Percentiles rank a stretch among this genome's conserved stretches.
Evolutionary conservation across 805 yeast genomes (phyloP).

Genomic region (Yarrowia bubula): DNA sequence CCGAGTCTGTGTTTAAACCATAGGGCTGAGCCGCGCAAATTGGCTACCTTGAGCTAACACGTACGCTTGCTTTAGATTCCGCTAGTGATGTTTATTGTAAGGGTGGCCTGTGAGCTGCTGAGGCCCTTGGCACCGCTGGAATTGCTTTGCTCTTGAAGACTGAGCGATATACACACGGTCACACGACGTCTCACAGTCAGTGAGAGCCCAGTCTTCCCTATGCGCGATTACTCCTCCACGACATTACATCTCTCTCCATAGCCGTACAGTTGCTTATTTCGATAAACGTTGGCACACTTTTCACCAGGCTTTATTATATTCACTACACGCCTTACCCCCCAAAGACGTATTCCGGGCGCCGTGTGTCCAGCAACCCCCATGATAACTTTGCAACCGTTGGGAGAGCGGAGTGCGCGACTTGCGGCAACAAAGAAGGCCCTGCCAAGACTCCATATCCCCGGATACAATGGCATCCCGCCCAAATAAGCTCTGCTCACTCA

Average conservation of each 20-base stretch:
- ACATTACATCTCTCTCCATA: too few species aligned
- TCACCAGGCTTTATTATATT: too few species aligned
- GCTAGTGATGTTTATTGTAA: background rate
- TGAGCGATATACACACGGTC: too few species aligned
- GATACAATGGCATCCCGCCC: background rate
- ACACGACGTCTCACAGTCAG: too few species aligned
- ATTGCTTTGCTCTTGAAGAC: too few species aligned
- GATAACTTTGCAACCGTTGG: background rate
- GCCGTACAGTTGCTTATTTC: too few species aligned
- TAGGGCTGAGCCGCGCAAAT: slow-evolving; percentile 20
- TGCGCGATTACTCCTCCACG: too few species aligned
- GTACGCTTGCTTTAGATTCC: background rate
- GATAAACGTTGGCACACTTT: too few species aligned
- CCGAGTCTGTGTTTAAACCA: background rate
- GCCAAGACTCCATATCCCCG: background rate
- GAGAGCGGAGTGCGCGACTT: background rate
- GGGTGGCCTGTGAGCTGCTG: too few species aligned
- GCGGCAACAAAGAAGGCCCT: background rate
- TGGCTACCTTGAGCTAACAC: slow-evolving; percentile 1
- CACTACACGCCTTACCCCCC: too few species aligned
- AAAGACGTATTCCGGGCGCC: background rate
- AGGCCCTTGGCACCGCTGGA: too few species aligned
- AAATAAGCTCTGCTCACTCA: background rate
- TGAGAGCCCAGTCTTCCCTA: too few species aligned
- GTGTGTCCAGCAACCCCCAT: background rate